Evolutionary conservation across 129 eudicot species (phyloP).

Genomic region (Arctium minus): DNA sequence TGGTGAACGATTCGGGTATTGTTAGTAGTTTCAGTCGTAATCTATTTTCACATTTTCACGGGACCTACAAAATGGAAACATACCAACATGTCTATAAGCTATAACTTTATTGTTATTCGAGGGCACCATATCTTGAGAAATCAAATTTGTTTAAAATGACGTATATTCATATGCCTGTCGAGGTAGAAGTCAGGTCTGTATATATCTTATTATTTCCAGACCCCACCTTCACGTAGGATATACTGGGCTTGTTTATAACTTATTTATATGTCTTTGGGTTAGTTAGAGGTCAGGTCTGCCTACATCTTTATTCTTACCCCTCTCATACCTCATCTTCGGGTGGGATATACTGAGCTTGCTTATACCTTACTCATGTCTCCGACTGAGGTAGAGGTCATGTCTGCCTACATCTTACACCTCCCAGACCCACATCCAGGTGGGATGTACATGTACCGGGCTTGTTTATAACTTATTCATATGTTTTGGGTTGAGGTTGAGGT

Average conservation of each 20-base stretch:
- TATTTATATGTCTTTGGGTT: too few species aligned
- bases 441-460: not conserved
- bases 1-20: not conserved
- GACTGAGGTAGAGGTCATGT: not conserved
- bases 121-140: too few species aligned
- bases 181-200: too few species aligned
- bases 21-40: not conserved
- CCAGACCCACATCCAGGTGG: not conserved
- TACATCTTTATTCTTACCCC: not conserved
- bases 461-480: not conserved
- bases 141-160: not conserved
- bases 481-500: not conserved
- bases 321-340: too few species aligned
- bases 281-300: too few species aligned
- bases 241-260: too few species aligned
- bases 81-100: too few species aligned
- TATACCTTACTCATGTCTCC: not conserved
- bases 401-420: not conserved
- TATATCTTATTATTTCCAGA: too few species aligned
- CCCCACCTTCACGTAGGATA: not conserved
- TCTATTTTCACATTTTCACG: too few species aligned
- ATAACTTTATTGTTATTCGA: too few species aligned
- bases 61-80: too few species aligned
- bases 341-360: too few species aligned
- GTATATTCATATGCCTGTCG: not conserved